phyloP scores from a whole-genome alignment of 129 eudicot genomes.

The Tagetes patula region DNA sequence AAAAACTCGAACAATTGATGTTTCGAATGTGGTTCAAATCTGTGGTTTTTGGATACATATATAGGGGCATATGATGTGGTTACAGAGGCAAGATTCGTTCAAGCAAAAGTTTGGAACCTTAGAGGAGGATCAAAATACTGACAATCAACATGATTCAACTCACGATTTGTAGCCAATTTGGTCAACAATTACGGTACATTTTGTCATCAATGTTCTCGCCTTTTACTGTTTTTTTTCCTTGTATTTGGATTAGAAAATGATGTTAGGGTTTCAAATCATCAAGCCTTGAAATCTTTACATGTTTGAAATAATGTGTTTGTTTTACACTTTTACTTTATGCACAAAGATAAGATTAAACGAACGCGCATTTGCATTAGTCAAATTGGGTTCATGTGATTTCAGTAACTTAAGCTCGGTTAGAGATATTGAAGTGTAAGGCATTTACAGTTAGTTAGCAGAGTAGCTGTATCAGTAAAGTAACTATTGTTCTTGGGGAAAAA shows the following conservation, averaged over 20 bases:
- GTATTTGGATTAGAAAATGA: background rate
- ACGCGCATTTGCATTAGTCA: background rate
- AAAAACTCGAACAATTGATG: conserved; percentile 1
- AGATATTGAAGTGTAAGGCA: background rate
- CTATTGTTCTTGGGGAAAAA: background rate
- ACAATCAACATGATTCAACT: conserved; percentile 35
- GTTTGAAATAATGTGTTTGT: conserved; percentile 1
- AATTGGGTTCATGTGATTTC: background rate
- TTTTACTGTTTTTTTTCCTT: background rate
- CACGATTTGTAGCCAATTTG: conserved; percentile 21
- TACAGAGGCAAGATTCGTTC: conserved; percentile 82
- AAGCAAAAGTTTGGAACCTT: conserved; percentile 78
- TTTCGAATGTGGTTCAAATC: background rate
- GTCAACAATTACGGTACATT: background rate
- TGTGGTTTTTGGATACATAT: background rate
- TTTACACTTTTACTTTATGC: background rate
- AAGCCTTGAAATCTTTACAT: conserved; percentile 4
- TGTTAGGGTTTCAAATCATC: conserved; percentile 10
- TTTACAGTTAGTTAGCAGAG: background rate
- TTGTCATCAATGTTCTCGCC: background rate
- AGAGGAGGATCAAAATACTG: conserved; percentile 42
- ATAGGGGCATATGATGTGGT: conserved; percentile 98
- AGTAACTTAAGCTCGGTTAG: conserved; percentile 5
- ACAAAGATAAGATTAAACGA: conserved; percentile 8
- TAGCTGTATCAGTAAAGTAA: background rate